phyloP scores from a whole-genome alignment of 129 eudicot species.

The sunflower (Helianthus annuus) region DNA sequence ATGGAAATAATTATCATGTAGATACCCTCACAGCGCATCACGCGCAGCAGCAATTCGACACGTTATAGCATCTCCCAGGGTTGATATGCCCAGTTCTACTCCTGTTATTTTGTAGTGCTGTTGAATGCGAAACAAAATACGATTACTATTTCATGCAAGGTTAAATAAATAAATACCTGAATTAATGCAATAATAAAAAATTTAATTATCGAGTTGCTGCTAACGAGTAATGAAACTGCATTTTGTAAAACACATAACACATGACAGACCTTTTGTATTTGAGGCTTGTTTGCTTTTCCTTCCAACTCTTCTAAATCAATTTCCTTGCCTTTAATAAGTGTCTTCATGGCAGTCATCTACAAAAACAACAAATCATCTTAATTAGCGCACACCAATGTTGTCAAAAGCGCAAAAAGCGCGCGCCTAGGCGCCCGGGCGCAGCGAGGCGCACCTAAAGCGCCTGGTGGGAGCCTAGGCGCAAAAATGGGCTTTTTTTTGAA shows the following conservation, averaged over 20 bases:
- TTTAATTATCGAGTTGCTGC: too few species aligned
- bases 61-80: conserved; percentile 79
- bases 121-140: conserved; percentile 13
- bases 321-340: conserved; percentile 72
- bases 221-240: neutral
- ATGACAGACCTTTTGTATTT: conserved; percentile 66
- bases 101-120: conserved; percentile 86
- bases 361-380: conserved; percentile 23
- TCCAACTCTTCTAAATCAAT: conserved; percentile 71
- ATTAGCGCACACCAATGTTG: too few species aligned
- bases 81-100: conserved; percentile 64
- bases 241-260: neutral
- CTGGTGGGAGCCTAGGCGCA: too few species aligned
- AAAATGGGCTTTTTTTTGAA: too few species aligned
- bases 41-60: conserved; percentile 96
- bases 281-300: conserved; percentile 68
- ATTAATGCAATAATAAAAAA: neutral
- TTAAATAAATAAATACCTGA: neutral
- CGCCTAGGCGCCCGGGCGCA: too few species aligned
- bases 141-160: neutral
- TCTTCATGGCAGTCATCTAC: conserved; percentile 52
- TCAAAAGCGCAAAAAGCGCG: too few species aligned
- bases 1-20: neutral
- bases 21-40: conserved; percentile 61
- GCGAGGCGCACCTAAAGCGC: too few species aligned